Evolutionary conservation across 371 early-diverging fungal genomes (phyloP).

Genomic region (Furculomyces boomerangus): DNA sequence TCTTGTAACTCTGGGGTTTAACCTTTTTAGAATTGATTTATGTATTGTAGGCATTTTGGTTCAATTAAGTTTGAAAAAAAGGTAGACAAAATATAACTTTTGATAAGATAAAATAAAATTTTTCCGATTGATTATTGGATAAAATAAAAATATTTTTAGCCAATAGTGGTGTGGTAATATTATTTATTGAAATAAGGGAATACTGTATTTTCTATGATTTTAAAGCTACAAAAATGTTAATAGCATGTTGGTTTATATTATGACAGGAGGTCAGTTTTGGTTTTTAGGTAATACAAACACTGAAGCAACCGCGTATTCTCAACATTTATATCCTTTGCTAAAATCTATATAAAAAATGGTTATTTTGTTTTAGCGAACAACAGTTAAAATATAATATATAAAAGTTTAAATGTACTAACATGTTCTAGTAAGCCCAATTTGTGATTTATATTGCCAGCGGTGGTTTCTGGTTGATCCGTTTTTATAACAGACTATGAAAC

Average conservation of each 20-base stretch:
- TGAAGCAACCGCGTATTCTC: neutral
- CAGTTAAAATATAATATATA: too few relatives aligned
- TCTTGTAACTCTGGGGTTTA: neutral
- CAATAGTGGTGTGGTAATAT: neutral
- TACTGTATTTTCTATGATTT: neutral
- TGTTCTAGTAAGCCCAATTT: too few relatives aligned
- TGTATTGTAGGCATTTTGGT: neutral
- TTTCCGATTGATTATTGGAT: neutral
- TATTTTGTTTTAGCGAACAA: too few relatives aligned
- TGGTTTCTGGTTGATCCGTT: too few relatives aligned
- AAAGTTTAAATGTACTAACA: too few relatives aligned
- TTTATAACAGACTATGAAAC: too few relatives aligned
- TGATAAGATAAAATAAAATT: neutral
- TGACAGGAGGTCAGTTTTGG: neutral
- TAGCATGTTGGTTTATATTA: neutral
- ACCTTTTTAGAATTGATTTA: neutral
- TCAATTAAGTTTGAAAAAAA: neutral
- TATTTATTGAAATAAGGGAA: neutral
- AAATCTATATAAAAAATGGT: too few relatives aligned
- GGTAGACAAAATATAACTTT: neutral
- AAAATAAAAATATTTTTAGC: neutral
- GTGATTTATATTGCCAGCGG: too few relatives aligned
- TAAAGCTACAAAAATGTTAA: neutral
- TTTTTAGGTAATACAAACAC: neutral
- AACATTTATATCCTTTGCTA: too few relatives aligned